Evolutionary conservation across 1,284 basidiomycete genomes (phyloP).

Genomic region (Irpex lacteus): DNA sequence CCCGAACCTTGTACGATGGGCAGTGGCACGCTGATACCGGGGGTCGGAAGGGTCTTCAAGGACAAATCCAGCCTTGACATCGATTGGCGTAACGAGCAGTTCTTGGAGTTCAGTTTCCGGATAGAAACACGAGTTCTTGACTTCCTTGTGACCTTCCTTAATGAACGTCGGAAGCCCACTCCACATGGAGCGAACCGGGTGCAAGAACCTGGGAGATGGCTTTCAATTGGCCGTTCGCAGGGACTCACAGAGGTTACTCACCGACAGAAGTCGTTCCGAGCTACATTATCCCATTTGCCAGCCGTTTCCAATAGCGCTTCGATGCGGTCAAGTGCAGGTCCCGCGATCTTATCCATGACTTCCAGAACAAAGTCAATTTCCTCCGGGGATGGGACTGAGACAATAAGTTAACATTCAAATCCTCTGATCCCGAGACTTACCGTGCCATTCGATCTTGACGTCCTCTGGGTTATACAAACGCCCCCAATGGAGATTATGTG

Average conservation of each 20-base stretch:
- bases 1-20: slow-evolving; percentile 69
- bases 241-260: slow-evolving; percentile 33
- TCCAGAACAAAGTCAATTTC: slow-evolving; percentile 86
- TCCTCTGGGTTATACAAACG: slow-evolving; percentile 78
- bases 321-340: slow-evolving; percentile 68
- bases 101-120: slow-evolving; percentile 61
- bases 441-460: slow-evolving; percentile 88
- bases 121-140: slow-evolving; percentile 55
- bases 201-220: slow-evolving; percentile 47
- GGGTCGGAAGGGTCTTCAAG: slow-evolving; percentile 76
- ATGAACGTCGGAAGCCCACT: slow-evolving; percentile 68
- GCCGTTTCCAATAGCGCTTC: slow-evolving; percentile 60
- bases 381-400: slow-evolving; percentile 59
- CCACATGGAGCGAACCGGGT: slow-evolving; percentile 67
- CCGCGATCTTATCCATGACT: slow-evolving; percentile 68
- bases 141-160: slow-evolving; percentile 57
- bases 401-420: not conserved
- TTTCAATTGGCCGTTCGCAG: slow-evolving; percentile 4
- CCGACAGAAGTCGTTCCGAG: slow-evolving; percentile 94
- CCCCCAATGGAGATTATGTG: slow-evolving; percentile 84
- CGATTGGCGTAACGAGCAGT: slow-evolving; percentile 59
- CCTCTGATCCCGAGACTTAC: slow-evolving; percentile 34
- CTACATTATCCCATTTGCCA: slow-evolving; percentile 64
- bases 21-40: slow-evolving; percentile 65
- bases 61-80: slow-evolving; percentile 72